These are phyloP conservation scores for Pythium aphanidermatum DNA, from an alignment of 352 stramenopile genomes.

Conservation along the genomic window DNA sequence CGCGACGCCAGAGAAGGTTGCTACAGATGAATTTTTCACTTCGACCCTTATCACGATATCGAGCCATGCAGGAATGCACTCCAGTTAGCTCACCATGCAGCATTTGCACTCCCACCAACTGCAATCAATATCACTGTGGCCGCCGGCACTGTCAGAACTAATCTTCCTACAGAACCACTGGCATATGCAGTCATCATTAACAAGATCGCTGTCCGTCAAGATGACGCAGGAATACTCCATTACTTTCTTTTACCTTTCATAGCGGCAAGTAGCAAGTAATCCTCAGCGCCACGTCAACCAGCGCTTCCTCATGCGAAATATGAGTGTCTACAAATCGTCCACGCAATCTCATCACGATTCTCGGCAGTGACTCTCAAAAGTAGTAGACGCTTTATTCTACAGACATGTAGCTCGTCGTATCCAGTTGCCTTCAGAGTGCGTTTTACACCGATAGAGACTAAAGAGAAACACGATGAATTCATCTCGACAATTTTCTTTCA, in stretches of 20 bases:
- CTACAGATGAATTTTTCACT: constrained; percentile 19
- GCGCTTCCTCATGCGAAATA: too few species aligned
- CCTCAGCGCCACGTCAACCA: too few species aligned
- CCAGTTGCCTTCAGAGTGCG: too few species aligned
- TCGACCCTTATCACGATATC: constrained; percentile 16
- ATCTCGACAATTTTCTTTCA: too few species aligned
- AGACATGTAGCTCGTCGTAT: too few species aligned
- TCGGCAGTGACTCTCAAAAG: too few species aligned
- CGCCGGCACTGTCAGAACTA: constrained; percentile 7
- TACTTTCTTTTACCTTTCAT: constrained; percentile 8
- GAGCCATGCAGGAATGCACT: constrained; percentile 12
- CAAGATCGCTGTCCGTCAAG: constrained; percentile 19
- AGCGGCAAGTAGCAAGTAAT: neutral
- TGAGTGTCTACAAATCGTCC: too few species aligned
- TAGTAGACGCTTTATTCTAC: too few species aligned
- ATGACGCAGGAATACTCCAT: constrained; percentile 11
- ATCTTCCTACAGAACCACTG: constrained; percentile 14
- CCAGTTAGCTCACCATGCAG: constrained; percentile 6
- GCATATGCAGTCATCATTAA: constrained; percentile 14
- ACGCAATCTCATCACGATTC: too few species aligned
- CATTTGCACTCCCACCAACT: constrained; percentile 16
- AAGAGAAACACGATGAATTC: too few species aligned
- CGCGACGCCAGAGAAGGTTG: constrained; percentile 9
- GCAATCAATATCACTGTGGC: constrained; percentile 7
- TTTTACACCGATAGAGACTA: too few species aligned